Conservation (phyloP, 1,284 basidiomycete species). For the Fomitopsis betulina region DNA sequence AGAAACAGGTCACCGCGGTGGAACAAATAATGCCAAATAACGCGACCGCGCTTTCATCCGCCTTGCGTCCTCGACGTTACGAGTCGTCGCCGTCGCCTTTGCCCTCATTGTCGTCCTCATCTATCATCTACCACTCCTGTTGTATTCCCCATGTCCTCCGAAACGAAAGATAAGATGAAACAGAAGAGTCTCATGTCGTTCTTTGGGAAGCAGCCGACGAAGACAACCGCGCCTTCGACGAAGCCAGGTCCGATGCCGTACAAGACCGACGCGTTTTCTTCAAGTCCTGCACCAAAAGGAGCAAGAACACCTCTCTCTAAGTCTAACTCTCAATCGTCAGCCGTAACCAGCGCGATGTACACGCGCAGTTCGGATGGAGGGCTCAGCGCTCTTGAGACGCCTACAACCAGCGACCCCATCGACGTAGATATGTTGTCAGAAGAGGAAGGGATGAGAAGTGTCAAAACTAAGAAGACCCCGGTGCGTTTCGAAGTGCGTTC, state of each 20-base stretch:
- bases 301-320: constrained; percentile 25
- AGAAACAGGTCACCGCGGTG: too few relatives aligned
- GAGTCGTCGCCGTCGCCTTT: neutral
- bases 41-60: neutral
- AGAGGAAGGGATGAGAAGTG: constrained; percentile 36
- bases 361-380: constrained; percentile 45
- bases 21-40: neutral
- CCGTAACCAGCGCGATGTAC: constrained; percentile 31
- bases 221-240: constrained; percentile 20
- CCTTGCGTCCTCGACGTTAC: neutral
- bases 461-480: constrained; percentile 1
- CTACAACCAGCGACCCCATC: constrained; percentile 70
- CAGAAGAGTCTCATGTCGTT: constrained; percentile 74
- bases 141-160: neutral
- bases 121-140: neutral
- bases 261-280: constrained; percentile 16
- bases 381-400: constrained; percentile 50
- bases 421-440: constrained; percentile 68
- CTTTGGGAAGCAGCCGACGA: constrained; percentile 44
- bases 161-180: constrained; percentile 38
- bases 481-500: neutral
- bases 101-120: neutral
- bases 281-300: constrained; percentile 19
- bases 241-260: constrained; percentile 13
- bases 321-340: constrained; percentile 21